Evolutionary conservation across 768 basidiomycete species (phyloP), one percentile per base, ranked within the genome.

Genomic region (Suillus paluster): DNA sequence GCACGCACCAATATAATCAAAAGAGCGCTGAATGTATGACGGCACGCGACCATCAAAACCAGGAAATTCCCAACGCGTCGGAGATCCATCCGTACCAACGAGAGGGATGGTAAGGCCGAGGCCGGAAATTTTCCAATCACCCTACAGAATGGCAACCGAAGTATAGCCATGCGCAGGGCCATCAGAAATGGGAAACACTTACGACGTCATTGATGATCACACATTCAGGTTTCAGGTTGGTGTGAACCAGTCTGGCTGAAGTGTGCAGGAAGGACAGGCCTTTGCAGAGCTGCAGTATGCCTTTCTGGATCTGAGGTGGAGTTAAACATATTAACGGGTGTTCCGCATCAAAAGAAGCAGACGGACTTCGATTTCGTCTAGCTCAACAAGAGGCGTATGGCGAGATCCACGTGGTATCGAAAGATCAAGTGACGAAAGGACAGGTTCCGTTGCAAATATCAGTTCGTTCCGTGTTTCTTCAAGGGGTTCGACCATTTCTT

Each of bases 91-190:
- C 5, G 86, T 76, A 25, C 82, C 79, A 42, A 84, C 77, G 9
- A 97, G 80, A 7, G 93, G 83, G 34, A 96, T 95, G 1, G 93
- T 94, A 54, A 95, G 79, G 2, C 94, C 94, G 42, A 99, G 81
- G 2, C 95, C 96, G 19, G 91, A 87, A 38, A 99, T 84, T 77
- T 98, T 99, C 97, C 97, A 99, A 75, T 99, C 97, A 36, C 97
- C 97, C 94, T 55, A 39, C 25, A 54, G 38, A 39, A 5, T 36
- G 23, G 23, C 11, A 25, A 55, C 54, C 25, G 23, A 38, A 55
- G 33, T 4, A 34, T 4, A 21, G 33, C 62, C 33, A 57, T 57
- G 25, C 46, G 53, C 25, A 36, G 55, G 42, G 4, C 21, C 14
- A 10, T 27, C 36, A 50, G 30, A 42, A 19, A 49, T 54, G 64